A percentile compares a stretch with the other conserved stretches of the same genome.
Conservation (phyloP, 257 asterid genomes). For the Nicotiana benthamiana region DNA sequence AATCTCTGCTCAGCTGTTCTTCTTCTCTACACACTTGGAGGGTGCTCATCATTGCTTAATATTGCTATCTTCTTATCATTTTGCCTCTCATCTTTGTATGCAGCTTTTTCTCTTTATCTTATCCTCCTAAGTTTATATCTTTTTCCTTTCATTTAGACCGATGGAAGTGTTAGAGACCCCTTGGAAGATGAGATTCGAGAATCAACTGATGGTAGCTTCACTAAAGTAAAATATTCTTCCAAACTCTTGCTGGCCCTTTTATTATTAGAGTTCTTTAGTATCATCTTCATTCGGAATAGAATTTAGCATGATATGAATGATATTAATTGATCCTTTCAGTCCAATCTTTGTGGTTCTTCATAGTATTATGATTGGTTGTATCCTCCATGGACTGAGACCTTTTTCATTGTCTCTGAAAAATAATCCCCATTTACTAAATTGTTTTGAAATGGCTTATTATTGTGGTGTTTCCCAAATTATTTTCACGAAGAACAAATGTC, state of each 20-base stretch:
- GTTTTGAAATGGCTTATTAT: background rate
- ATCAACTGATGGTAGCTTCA: slow-evolving; percentile 60
- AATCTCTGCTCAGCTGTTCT: slow-evolving; percentile 46
- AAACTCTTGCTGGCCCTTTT: background rate
- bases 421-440: background rate
- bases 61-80: background rate
- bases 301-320: background rate
- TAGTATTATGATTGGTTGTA: background rate
- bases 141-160: slow-evolving; percentile 30
- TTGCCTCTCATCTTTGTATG: background rate
- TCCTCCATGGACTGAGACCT: background rate
- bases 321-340: background rate
- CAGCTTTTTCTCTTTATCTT: background rate
- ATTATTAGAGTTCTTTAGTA: background rate
- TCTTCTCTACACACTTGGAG: slow-evolving; percentile 44
- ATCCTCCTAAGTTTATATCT: background rate
- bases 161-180: slow-evolving; percentile 63
- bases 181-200: slow-evolving; percentile 22
- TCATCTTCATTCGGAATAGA: background rate
- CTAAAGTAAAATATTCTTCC: slow-evolving; percentile 32
- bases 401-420: background rate
- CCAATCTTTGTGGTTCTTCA: background rate
- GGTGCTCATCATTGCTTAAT: slow-evolving; percentile 26
- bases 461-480: background rate
- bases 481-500: background rate